phyloP scores from a whole-genome alignment of 2,329 filamentous ascomycete genomes.

The Leptographium radiaticola region DNA sequence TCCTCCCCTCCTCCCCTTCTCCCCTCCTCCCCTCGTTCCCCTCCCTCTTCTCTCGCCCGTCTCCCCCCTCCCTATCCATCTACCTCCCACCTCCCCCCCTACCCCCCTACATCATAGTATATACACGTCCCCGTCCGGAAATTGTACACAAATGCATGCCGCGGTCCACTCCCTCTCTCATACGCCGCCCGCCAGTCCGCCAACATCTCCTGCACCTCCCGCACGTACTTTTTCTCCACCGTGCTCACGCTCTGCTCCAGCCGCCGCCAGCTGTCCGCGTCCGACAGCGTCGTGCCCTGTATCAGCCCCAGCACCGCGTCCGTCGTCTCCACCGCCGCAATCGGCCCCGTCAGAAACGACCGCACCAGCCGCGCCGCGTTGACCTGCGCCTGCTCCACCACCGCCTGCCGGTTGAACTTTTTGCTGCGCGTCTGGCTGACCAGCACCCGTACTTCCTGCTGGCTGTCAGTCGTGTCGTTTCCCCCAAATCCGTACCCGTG shows the following conservation, averaged over 20 bases:
- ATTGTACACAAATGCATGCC: constrained; percentile 82
- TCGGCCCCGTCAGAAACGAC: constrained; percentile 62
- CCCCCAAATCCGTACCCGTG: background rate
- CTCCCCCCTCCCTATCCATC: background rate
- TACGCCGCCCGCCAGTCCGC: constrained; percentile 46
- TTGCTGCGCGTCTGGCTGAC: constrained; percentile 73
- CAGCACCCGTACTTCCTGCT: constrained; percentile 71
- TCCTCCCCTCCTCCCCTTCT: background rate
- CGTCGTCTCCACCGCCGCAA: constrained; percentile 77
- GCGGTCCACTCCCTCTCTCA: constrained; percentile 38
- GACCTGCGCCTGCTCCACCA: constrained; percentile 65
- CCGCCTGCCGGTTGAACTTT: constrained; percentile 77
- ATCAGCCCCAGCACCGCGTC: constrained; percentile 72
- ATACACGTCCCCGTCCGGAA: constrained; percentile 74
- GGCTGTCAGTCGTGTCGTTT: constrained; percentile 10
- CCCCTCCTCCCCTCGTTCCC: background rate
- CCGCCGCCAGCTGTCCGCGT: constrained; percentile 71
- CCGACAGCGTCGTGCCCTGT: constrained; percentile 58
- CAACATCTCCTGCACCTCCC: constrained; percentile 70
- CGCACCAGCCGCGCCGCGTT: constrained; percentile 50
- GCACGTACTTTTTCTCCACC: constrained; percentile 68
- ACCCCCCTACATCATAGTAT: constrained; percentile 65
- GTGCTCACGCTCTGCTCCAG: constrained; percentile 67
- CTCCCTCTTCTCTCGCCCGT: background rate
- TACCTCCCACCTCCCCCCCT: constrained; percentile 2